Evolutionary conservation across 768 basidiomycete genomes (phyloP).

Genomic region (Asterophora lycoperdoides): DNA sequence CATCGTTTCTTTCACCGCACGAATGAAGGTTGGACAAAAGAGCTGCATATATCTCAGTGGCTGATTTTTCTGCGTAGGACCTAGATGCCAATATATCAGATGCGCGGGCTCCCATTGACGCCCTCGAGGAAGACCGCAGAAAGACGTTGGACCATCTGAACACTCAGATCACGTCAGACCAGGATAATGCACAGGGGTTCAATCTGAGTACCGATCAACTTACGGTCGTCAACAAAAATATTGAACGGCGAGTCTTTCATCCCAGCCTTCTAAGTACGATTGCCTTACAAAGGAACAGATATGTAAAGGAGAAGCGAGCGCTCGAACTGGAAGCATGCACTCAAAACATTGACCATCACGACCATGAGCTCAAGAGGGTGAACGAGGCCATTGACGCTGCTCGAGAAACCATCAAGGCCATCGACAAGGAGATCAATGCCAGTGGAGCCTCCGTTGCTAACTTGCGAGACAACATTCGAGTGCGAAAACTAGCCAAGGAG

Average conservation of each 20-base stretch:
- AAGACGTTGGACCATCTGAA: conserved; percentile 47
- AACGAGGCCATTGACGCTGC: conserved; percentile 33
- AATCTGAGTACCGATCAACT: conserved; percentile 62
- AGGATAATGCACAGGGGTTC: conserved; percentile 56
- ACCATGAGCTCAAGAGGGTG: conserved; percentile 34
- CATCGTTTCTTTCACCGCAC: conserved; percentile 37
- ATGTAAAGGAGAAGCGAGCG: conserved; percentile 64
- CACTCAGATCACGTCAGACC: conserved; percentile 46
- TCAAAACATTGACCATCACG: conserved; percentile 44
- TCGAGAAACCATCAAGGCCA: conserved; percentile 43
- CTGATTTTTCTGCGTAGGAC: conserved; percentile 39
- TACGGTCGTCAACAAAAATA: conserved; percentile 50
- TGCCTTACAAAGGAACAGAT: conserved; percentile 40
- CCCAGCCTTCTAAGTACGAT: neutral
- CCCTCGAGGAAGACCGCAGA: conserved; percentile 53
- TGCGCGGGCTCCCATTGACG: conserved; percentile 61
- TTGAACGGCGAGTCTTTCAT: conserved; percentile 52
- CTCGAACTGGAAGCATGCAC: conserved; percentile 57
- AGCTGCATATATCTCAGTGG: neutral
- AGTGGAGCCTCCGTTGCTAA: conserved; percentile 66
- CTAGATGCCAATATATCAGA: conserved; percentile 57
- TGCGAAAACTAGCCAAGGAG: conserved; percentile 62
- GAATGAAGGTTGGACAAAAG: conserved; percentile 45
- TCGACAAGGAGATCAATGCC: conserved; percentile 79
- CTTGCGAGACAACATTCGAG: conserved; percentile 78